Evolutionary conservation across 83 land plant genomes (phyloP), one percentile per base, ranked within the genome.

Genomic region (Thuja plicata): DNA sequence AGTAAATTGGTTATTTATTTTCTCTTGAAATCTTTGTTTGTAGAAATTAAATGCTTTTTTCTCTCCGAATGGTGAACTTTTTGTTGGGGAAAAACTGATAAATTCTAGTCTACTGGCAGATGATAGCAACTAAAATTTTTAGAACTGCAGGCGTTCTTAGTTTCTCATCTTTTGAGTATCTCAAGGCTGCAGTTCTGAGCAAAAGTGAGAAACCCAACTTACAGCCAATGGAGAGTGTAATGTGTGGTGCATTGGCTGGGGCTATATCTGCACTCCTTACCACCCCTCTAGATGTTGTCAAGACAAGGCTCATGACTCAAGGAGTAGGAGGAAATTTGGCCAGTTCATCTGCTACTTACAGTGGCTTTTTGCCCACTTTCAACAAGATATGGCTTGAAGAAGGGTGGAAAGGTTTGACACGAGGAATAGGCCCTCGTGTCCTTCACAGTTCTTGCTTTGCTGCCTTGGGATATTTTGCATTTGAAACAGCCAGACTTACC

Each of bases 261-360:
- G 98, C 96, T 3, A 95, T 97, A 24, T 97, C 99, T 15, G 95
- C 99, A 8, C 91, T 95, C 5, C 19, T 97, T 2, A 97, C 99
- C 0, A 97, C 99, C 3, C 99, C 99, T 0, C 84, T 97, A 87
- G 99, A 97, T 90, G 99, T 97, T 82, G 98, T 97, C 52, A 97
- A 96, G 91, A 97, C 99, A 4, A 91, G 99, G 92, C 77, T 97
- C 87, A 97, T 97, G 99, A 97, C 99, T 4, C 97, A 95, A 91
- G 91, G 86, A 35, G 37, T 62, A 2, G 77, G 83, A 35, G 90
- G 87, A 1, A 54, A 66, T 73, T 84, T 76, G 27, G 93, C 91
- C 88, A 90, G 87, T 32, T 87, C 91, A 5, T 90, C 91, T 21
- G 92, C 88, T 3, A 87, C 94, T 74, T 94, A 94, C 85, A 86